Base-by-base conservation (phyloP, 768 basidiomycete genomes). In the Psilocybe subaeruginosa region DNA sequence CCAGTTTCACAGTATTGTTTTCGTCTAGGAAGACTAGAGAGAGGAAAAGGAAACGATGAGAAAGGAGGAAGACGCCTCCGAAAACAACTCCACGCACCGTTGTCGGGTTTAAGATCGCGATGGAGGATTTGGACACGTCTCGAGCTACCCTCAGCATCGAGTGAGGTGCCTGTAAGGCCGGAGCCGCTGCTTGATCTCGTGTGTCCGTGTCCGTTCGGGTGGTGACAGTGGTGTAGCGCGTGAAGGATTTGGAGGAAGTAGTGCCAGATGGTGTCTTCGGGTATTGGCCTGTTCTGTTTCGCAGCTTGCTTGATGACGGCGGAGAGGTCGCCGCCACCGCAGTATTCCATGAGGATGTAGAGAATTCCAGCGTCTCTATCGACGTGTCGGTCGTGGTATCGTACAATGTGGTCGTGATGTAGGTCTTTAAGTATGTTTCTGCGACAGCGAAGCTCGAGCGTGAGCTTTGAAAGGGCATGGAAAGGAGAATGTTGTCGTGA, bases 331-430 rank as follows among this genome's bases (percentile, higher is more conserved):
- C 97, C 97, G 19, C 95, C 96, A 4, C 94, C 95, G 70, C 97
- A 99, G 73, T 94, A 99, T 78, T 99, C 97, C 97, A 99, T 99
- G 66, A 99, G 82, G 63, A 99, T 98, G 74, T 98, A 99, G 47
- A 99, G 85, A 59, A 95, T 92, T 19, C 94, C 94, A 27, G 81
- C 81, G 54, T 95, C 92, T 63, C 91, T 82, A 79, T 99, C 97
- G 60, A 98, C 93, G 70, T 91, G 82, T 63, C 95, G 85, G 80
- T 97, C 95, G 68, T 93, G 89, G 74, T 96, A 97, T 68, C 92
- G 92, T 63, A 99, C 97, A 64, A 99, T 99, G 75, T 99, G 91
- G 72, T 93, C 92, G 75, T 99, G 94, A 67, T 94, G 85, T 16
- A 99, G 82, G 70, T 96, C 94, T 77, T 97, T 97, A 55, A 99